These are phyloP conservation scores for Euptelea pleiosperma DNA, from an alignment of 164 flowering plant species.

Conservation along the genomic window DNA sequence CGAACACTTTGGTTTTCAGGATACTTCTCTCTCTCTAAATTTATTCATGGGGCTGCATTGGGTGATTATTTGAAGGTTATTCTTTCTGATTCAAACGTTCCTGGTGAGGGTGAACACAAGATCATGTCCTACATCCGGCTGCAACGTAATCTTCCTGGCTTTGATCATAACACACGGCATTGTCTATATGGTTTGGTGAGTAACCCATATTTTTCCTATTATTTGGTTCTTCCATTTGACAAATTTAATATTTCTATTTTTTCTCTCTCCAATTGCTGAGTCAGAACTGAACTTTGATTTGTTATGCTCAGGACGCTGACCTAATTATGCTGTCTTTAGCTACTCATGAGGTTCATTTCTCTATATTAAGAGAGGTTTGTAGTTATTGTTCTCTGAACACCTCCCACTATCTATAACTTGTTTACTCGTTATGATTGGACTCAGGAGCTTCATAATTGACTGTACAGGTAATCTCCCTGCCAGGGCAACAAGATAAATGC, in stretches of 20 bases:
- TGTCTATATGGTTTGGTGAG: slow-evolving; percentile 91
- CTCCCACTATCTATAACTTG: background rate
- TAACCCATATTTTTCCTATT: background rate
- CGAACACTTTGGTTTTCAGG: slow-evolving; percentile 50
- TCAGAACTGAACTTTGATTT: slow-evolving; percentile 11
- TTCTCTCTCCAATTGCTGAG: background rate
- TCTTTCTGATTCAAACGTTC: slow-evolving; percentile 96
- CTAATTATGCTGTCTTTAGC: slow-evolving; percentile 93
- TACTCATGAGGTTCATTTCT: slow-evolving; percentile 95
- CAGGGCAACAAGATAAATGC: slow-evolving; percentile 91
- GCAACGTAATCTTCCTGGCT: slow-evolving; percentile 86
- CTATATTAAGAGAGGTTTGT: slow-evolving; percentile 92
- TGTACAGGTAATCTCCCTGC: slow-evolving; percentile 67
- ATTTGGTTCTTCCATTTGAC: background rate
- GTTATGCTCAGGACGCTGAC: slow-evolving; percentile 79
- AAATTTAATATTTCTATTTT: background rate
- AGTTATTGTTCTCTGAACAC: background rate
- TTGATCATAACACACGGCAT: slow-evolving; percentile 91
- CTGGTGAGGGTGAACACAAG: slow-evolving; percentile 99
- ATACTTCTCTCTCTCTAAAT: slow-evolving; percentile 50
- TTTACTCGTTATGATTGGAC: slow-evolving; percentile 7
- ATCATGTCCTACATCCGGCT: slow-evolving; percentile 89
- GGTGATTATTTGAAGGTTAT: slow-evolving; percentile 96
- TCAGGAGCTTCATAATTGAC: slow-evolving; percentile 6
- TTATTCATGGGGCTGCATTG: slow-evolving; percentile 74